Evolutionary conservation across 495 filamentous ascomycete species (phyloP).

Genomic region (Rusavskia elegans): DNA sequence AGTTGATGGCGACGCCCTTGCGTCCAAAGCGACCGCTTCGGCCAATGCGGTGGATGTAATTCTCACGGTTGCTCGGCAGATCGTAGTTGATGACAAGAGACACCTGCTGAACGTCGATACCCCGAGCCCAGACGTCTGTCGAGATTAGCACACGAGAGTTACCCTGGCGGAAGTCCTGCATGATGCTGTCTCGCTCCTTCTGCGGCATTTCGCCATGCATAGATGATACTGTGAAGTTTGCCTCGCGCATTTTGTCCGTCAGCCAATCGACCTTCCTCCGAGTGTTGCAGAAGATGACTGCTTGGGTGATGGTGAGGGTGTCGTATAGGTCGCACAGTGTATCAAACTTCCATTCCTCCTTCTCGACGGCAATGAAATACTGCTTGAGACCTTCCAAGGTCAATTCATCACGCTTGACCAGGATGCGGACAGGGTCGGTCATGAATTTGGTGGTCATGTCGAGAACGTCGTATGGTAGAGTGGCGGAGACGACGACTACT

Average conservation of each 20-base stretch:
- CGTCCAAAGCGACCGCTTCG: constrained; percentile 89
- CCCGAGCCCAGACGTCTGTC: constrained; percentile 91
- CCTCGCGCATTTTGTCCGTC: constrained; percentile 95
- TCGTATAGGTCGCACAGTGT: constrained; percentile 99
- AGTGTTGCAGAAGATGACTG: constrained; percentile 99
- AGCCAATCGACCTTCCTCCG: constrained; percentile 99
- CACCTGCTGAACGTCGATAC: constrained; percentile 98
- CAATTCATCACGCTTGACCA: constrained; percentile 99
- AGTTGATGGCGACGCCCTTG: constrained; percentile 99
- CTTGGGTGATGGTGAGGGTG: constrained; percentile 96
- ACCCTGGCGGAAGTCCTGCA: constrained; percentile 97
- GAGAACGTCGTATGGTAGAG: constrained; percentile 91
- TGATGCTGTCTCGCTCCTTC: constrained; percentile 92
- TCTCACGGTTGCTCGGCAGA: constrained; percentile 94
- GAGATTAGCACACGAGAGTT: constrained; percentile 96
- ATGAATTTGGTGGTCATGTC: constrained; percentile 99
- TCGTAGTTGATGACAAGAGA: constrained; percentile 99
- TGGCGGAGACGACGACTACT: constrained; percentile 94
- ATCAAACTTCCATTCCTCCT: constrained; percentile 99
- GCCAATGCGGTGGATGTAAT: constrained; percentile 98
- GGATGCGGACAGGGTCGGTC: constrained; percentile 93
- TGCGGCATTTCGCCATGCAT: constrained; percentile 99
- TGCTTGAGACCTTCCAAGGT: constrained; percentile 97
- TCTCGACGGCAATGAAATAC: constrained; percentile 98
- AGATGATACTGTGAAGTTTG: constrained; percentile 93